Evolutionary conservation across 2,329 filamentous ascomycete genomes (phyloP).

Genomic region (Alternaria burnsii): DNA sequence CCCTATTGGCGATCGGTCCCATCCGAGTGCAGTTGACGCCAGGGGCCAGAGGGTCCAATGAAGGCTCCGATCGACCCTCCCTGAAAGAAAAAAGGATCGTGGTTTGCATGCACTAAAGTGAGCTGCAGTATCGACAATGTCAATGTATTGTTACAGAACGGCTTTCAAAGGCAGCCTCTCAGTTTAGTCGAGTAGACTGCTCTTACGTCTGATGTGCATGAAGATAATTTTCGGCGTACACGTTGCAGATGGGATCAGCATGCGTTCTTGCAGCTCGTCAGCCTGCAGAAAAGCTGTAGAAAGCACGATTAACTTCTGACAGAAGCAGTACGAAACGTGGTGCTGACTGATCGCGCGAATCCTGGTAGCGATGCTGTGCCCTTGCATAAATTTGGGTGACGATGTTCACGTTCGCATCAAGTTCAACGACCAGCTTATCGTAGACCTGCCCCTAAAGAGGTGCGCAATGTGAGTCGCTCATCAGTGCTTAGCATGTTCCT

Average conservation of each 20-base stretch:
- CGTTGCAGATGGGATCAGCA: neutral
- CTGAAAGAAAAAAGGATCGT: constrained; percentile 8
- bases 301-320: constrained; percentile 21
- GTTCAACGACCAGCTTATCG: constrained; percentile 4
- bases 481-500: constrained; percentile 9
- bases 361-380: neutral
- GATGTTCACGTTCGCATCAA: constrained; percentile 5
- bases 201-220: neutral
- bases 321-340: constrained; percentile 19
- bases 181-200: neutral
- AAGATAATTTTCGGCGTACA: neutral
- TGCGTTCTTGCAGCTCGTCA: neutral
- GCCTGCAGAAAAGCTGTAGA: neutral
- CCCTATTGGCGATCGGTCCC: constrained; percentile 8
- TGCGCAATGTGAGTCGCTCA: constrained; percentile 2
- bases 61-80: constrained; percentile 6
- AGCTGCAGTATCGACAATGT: constrained; percentile 21
- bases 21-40: constrained; percentile 12
- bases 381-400: constrained; percentile 13
- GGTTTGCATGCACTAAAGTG: constrained; percentile 19
- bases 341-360: constrained; percentile 11
- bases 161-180: neutral
- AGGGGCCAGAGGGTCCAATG: constrained; percentile 15
- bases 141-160: neutral
- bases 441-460: neutral